These are phyloP conservation scores for Pseudocercospora eumusae DNA, from an alignment of 2,329 filamentous ascomycete genomes.

Conservation along the genomic window DNA sequence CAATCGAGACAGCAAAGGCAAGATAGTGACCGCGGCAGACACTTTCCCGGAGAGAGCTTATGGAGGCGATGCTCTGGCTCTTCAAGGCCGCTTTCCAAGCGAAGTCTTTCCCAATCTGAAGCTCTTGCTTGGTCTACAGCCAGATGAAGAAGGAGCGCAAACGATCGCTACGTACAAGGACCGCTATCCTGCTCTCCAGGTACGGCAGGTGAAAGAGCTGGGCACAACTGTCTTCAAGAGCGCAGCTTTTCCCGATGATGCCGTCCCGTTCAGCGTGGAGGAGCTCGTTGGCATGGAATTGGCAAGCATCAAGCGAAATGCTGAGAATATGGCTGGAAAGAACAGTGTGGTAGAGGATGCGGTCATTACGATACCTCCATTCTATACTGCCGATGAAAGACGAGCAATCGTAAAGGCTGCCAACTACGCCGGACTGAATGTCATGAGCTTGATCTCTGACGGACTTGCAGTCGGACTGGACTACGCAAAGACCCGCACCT, in stretches of 20 bases:
- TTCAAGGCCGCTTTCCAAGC: constrained; percentile 82
- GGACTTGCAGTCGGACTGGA: constrained; percentile 90
- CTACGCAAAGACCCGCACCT: constrained; percentile 88
- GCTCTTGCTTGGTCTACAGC: constrained; percentile 73
- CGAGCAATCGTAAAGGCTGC: constrained; percentile 81
- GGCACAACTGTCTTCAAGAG: constrained; percentile 82
- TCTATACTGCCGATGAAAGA: constrained; percentile 89
- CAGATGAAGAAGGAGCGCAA: constrained; percentile 53
- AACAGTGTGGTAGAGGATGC: constrained; percentile 73
- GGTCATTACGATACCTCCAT: constrained; percentile 86
- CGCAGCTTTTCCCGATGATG: constrained; percentile 67
- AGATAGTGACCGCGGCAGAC: constrained; percentile 52
- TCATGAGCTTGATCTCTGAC: constrained; percentile 83
- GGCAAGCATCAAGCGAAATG: constrained; percentile 86
- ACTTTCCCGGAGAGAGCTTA: constrained; percentile 84
- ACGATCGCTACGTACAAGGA: constrained; percentile 69
- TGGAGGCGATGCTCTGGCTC: constrained; percentile 84
- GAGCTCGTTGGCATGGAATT: constrained; percentile 96
- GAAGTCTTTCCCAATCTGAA: constrained; percentile 97
- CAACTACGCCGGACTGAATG: constrained; percentile 81
- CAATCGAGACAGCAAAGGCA: constrained; percentile 58
- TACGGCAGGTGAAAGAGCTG: constrained; percentile 61
- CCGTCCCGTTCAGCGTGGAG: constrained; percentile 71
- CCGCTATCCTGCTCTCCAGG: constrained; percentile 75
- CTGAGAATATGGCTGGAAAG: constrained; percentile 77